Evolutionary conservation across 305 asterid genomes (phyloP), one percentile per base, ranked within the genome.

Genomic region (Fraxinus albicans): DNA sequence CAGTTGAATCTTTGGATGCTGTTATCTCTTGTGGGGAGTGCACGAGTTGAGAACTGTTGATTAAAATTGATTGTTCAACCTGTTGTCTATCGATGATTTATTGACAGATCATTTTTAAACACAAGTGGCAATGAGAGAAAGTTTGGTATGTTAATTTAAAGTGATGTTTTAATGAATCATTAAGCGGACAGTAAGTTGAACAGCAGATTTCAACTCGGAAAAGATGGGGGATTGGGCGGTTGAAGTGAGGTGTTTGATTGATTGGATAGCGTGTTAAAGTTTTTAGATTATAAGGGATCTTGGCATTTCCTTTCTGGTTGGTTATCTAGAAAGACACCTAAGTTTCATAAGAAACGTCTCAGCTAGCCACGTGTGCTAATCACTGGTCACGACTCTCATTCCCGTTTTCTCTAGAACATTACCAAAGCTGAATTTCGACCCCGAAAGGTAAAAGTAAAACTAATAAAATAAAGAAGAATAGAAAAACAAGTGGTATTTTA

Each of bases 251-350:
- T 27, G 35, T 8, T 25, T 8, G 35, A 23, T 9, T 27, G 73
- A 8, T 65, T 25, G 34, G 69, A 19, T 63, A 4, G 17, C 10
- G 73, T 21, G 73, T 63, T 50, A 50, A 50, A 25, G 27, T 25
- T 25, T 25, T 25, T 25, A 0, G 27, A 25, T 25, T 25, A 25
- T 3, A 23, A 25, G 73, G n/a, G 23, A n/a, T 73, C 60, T 38
- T 40, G 80, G 69, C 53, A 27, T 77, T 77, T 80, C 84, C 82
- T 76, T 72, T 84, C 80, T 36, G 85, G 86, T 84, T 84, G 87
- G 91, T 79, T 83, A 86, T 82, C 86, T 80, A 88, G 82, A 82
- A 82, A 73, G 84, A 47, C 89, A 84, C 83, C 88, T 67, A 86
- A 82, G 17, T 58, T 82, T 79, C 83, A 42, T 2, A 8, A 79